Conservation (phyloP, 1,284 basidiomycete genomes). For the Agaricales sp. region DNA sequence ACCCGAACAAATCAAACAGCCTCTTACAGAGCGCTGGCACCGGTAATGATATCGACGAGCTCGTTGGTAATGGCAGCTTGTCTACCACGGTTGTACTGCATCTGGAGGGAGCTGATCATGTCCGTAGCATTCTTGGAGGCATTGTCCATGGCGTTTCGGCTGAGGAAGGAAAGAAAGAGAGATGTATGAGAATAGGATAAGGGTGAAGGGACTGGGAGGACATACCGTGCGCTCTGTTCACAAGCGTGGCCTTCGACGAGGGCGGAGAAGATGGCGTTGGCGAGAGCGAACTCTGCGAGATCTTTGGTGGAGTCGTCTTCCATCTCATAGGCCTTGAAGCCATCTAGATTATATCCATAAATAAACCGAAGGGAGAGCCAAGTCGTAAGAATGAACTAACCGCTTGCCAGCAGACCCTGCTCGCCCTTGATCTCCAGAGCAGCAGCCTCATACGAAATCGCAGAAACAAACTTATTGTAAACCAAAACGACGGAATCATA, state of each 20-base stretch:
- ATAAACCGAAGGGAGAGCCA: background rate
- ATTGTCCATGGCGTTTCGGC: constrained; percentile 99
- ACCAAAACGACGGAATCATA: constrained; percentile 87
- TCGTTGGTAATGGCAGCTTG: constrained; percentile 98
- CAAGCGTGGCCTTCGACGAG: constrained; percentile 95
- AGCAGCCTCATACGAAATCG: constrained; percentile 84
- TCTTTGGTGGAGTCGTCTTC: constrained; percentile 94
- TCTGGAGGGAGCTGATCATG: constrained; percentile 81
- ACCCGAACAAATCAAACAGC: background rate
- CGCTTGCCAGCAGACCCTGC: constrained; percentile 66
- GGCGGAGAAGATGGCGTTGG: constrained; percentile 93
- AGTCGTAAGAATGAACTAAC: constrained; percentile 32
- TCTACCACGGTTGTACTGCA: constrained; percentile 98
- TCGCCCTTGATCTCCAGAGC: constrained; percentile 76
- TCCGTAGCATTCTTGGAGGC: constrained; percentile 97
- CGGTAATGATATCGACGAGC: constrained; percentile 91
- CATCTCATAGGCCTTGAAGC: constrained; percentile 90
- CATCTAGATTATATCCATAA: constrained; percentile 34
- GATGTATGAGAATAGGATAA: constrained; percentile 11
- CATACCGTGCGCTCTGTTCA: constrained; percentile 81
- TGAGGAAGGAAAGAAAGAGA: constrained; percentile 13
- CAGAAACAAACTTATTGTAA: constrained; percentile 95
- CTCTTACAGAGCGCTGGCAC: constrained; percentile 36
- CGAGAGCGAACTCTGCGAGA: constrained; percentile 90
- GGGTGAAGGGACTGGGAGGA: constrained; percentile 9